These are phyloP conservation scores for Phialophora tarda DNA, from an alignment of 2,329 filamentous ascomycete genomes.

Conservation along the genomic window DNA sequence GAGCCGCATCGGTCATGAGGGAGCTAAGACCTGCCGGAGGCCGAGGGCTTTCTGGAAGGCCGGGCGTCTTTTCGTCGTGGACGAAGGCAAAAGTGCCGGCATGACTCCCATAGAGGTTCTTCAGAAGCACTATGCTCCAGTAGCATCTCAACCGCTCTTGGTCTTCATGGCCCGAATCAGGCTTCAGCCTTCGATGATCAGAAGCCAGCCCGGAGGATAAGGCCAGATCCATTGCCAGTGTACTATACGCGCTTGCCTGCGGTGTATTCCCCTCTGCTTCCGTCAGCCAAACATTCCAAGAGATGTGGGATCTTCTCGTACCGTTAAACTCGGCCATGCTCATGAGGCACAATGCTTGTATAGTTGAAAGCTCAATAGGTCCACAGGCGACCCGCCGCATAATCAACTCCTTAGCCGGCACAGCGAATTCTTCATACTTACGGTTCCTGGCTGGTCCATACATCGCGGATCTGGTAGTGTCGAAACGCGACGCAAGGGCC, in stretches of 20 bases:
- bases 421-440: slow-evolving; percentile 1
- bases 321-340: slow-evolving; percentile 52
- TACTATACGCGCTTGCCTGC: slow-evolving; percentile 53
- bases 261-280: slow-evolving; percentile 52
- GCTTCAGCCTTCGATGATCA: slow-evolving; percentile 39
- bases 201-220: slow-evolving; percentile 53
- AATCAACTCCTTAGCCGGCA: slow-evolving; percentile 43
- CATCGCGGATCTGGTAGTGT: neutral
- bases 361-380: slow-evolving; percentile 51
- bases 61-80: slow-evolving; percentile 30
- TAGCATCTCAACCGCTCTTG: slow-evolving; percentile 44
- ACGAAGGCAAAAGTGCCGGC: slow-evolving; percentile 25
- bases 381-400: slow-evolving; percentile 49
- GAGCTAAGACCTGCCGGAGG: slow-evolving; percentile 29
- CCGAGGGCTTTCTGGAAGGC: slow-evolving; percentile 23
- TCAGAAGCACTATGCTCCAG: slow-evolving; percentile 52
- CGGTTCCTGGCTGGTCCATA: neutral
- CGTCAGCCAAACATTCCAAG: neutral
- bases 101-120: slow-evolving; percentile 50
- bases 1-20: slow-evolving; percentile 27
- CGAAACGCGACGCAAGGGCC: slow-evolving; percentile 44
- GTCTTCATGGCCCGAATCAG: slow-evolving; percentile 5
- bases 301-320: slow-evolving; percentile 36
- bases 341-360: slow-evolving; percentile 51
- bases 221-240: slow-evolving; percentile 54